Conservation (phyloP, 208 protist genomes). For the Angomonas deanei region DNA sequence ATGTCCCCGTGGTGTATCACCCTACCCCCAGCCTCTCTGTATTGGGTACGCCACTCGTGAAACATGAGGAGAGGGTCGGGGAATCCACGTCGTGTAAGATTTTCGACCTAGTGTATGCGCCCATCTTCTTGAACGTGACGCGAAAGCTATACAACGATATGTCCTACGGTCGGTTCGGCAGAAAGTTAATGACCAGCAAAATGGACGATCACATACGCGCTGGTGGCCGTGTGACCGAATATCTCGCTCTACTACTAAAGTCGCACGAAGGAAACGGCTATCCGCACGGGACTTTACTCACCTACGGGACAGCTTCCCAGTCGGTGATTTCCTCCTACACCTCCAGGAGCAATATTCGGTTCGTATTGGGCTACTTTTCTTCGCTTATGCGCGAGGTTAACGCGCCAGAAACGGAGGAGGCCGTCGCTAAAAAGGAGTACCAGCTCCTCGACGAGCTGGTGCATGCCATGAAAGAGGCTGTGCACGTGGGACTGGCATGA, state of each 20-base stretch:
- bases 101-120: slow-evolving; percentile 3
- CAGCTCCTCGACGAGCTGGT: not conserved
- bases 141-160: not conserved
- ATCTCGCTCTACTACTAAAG: not conserved
- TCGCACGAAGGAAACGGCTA: not conserved
- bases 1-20: too few relatives aligned
- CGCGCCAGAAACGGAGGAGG: not conserved
- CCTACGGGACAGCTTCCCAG: not conserved
- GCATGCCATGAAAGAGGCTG: not conserved
- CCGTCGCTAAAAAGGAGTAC: not conserved
- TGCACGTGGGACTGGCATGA: not conserved
- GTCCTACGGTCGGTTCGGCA: slow-evolving; percentile 1
- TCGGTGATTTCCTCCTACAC: not conserved
- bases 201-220: not conserved
- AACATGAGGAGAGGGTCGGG: slow-evolving; percentile 23
- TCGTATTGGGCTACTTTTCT: not conserved
- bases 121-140: not conserved
- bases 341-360: not conserved
- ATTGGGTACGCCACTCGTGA: slow-evolving; percentile 31
- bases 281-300: not conserved
- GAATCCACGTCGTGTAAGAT: slow-evolving; percentile 20
- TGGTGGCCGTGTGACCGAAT: not conserved
- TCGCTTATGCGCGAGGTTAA: not conserved
- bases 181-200: not conserved
- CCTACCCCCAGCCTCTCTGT: too few relatives aligned